Conservation (phyloP, 257 asterid species). For the Nemophila menziesii region DNA sequence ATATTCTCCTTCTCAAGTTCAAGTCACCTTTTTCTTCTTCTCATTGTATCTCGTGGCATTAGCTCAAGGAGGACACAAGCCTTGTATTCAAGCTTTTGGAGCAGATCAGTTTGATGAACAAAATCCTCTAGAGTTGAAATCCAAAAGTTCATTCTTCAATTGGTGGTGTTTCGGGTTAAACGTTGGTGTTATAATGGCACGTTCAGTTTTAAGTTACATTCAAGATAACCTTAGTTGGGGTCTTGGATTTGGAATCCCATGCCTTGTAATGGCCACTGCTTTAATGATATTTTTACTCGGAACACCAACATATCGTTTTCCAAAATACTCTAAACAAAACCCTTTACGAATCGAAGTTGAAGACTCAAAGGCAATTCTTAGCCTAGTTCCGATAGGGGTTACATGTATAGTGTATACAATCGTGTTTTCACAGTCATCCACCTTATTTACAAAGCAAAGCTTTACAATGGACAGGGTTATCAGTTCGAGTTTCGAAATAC, state of each 20-base stretch:
- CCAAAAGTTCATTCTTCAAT: too few relatives aligned
- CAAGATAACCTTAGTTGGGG: too few relatives aligned
- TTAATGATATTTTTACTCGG: conserved; percentile 15
- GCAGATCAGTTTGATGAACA: too few relatives aligned
- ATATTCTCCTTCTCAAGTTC: conserved; percentile 15
- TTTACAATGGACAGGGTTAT: conserved; percentile 19
- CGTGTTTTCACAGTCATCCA: conserved; percentile 19
- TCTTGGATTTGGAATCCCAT: too few relatives aligned
- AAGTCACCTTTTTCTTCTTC: conserved; percentile 14
- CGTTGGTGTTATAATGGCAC: conserved; percentile 1
- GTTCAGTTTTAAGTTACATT: conserved; percentile 5
- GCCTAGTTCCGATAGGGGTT: conserved; percentile 16
- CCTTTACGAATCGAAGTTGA: conserved; percentile 17
- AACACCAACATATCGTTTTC: conserved; percentile 14
- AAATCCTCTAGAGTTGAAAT: too few relatives aligned
- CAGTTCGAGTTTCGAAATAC: conserved; percentile 10
- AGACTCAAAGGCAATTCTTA: conserved; percentile 17
- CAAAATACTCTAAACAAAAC: conserved; percentile 1
- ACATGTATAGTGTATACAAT: conserved; percentile 21
- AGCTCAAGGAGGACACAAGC: too few relatives aligned
- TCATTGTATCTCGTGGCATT: too few relatives aligned
- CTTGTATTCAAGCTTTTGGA: too few relatives aligned
- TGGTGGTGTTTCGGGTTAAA: conserved; percentile 22
- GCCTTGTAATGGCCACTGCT: conserved; percentile 22
- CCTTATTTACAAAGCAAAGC: too few relatives aligned